phyloP scores from a whole-genome alignment of 345 rosid genomes.

The Brassica napus region Da-Ae NC_063451.1:41693001-41693500 shows the following conservation, averaged over 20 bases:
- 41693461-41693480: neutral
- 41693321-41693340: neutral
- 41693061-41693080: neutral
- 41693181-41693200: slow-evolving; percentile 12
- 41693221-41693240: slow-evolving; percentile 7
- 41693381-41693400: neutral
- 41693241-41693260: slow-evolving; percentile 23
- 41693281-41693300: neutral
- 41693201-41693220: neutral
- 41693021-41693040: neutral
- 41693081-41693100: neutral
- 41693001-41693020: slow-evolving; percentile 11
- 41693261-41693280: slow-evolving; percentile 2
- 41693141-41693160: neutral
- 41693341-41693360: neutral
- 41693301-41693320: no score
- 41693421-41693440: slow-evolving; percentile 1
- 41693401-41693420: slow-evolving; percentile 1
- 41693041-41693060: neutral
- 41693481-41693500: neutral
- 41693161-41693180: slow-evolving; percentile 6
- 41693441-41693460: slow-evolving; percentile 3
- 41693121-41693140: neutral
- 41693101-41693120: neutral
- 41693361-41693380: neutral